These are phyloP conservation scores for Aspergillus asperescens DNA, from an alignment of 495 filamentous ascomycete species.

Conservation along the genomic window DNA sequence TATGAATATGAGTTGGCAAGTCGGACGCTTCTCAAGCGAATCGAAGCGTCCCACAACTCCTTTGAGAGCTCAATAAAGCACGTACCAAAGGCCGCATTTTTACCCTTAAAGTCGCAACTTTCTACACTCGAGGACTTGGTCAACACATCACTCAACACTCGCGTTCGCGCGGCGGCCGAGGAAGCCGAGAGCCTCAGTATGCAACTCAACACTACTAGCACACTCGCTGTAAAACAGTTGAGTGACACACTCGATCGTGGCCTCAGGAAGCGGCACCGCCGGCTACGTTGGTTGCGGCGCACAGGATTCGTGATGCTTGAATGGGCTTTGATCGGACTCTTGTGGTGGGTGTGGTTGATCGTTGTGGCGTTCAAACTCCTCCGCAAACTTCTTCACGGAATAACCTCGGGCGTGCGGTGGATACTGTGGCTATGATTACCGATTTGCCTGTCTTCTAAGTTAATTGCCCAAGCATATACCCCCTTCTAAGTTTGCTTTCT, in stretches of 20 bases:
- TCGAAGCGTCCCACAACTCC: conserved; percentile 49
- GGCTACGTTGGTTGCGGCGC: conserved; percentile 66
- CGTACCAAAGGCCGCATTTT: conserved; percentile 44
- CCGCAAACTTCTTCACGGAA: conserved; percentile 53
- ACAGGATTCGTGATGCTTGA: conserved; percentile 68
- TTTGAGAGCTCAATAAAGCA: conserved; percentile 51
- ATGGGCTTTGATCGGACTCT: conserved; percentile 71
- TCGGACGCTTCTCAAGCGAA: conserved; percentile 50
- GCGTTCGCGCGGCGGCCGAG: conserved; percentile 60
- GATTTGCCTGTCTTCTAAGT: neutral
- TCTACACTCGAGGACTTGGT: conserved; percentile 46
- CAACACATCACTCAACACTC: conserved; percentile 53
- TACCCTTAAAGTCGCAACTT: conserved; percentile 43
- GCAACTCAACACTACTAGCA: conserved; percentile 67
- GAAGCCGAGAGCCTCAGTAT: conserved; percentile 70
- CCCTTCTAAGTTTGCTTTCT: neutral
- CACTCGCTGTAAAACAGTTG: conserved; percentile 69
- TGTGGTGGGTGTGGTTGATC: conserved; percentile 82
- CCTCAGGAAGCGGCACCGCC: conserved; percentile 62
- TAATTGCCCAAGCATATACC: neutral
- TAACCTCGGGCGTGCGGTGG: conserved; percentile 60
- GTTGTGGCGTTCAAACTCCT: conserved; percentile 64
- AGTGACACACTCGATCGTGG: conserved; percentile 68
- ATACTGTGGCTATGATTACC: conserved; percentile 62
- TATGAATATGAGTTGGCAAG: conserved; percentile 68